Evolutionary conservation across 2,329 filamentous ascomycete species (phyloP), one percentile per base, ranked within the genome.

Genomic region (Colletotrichum tamarilloi): DNA sequence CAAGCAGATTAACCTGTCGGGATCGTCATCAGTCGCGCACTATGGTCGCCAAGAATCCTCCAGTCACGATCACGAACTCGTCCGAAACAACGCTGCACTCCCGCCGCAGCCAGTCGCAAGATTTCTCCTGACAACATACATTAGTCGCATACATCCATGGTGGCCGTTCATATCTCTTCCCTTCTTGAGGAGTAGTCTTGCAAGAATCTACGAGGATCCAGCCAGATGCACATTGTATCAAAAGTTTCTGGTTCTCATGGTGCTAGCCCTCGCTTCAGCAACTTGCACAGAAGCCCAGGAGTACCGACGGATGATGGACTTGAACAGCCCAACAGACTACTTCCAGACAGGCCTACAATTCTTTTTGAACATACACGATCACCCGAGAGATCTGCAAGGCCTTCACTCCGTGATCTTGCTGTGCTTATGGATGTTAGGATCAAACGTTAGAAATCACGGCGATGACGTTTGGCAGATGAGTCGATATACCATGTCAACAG

Each of bases 401-500:
- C 73, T 78, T 0, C 77, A 78, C 11, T 72, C 73, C 4, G 74
- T 77, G 12, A 28, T 79, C n/a, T 56, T 79, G 0, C 14, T 79
- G 2, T 59, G 76, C 6, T 53, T 78, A 0, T 79, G 76, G 77
- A 79, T 79, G 76, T 42, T 79, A 3, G 74, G 75, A 26, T 79
- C 78, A 1, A 64, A 72, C 8, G 16, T 52, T 4, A 70, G 67
- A 12, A 62, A 35, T 3, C 71, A 73, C 12, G 76, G 76, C 6
- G 72, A 78, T 28, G 77, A 79, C 30, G 71, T 79, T n/a, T 79
- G 78, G 77, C 78, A 79, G 4, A 59, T 79, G 3, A 74, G 72
- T 9, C 74, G 77, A 5, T 79, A 79, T 11, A 65, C 75, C 30
- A 79, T 79, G 77, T 79, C 78, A 3, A 67, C 69, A n/a, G 77